phyloP scores from a whole-genome alignment of 805 yeast genomes.

The Candida argentea region DNA sequence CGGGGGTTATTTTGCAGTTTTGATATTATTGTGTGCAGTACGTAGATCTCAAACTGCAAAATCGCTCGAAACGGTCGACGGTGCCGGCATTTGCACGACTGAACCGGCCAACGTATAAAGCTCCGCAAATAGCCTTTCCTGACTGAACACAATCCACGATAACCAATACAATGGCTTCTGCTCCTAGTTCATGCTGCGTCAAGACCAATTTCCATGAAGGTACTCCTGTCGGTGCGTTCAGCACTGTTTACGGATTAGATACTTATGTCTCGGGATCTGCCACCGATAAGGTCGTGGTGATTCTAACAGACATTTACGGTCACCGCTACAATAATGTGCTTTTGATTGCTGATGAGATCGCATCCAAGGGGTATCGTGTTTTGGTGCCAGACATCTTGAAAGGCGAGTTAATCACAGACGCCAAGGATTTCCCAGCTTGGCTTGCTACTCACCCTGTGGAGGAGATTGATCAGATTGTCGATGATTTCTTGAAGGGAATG shows the following conservation, averaged over 20 bases:
- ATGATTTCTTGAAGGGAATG: slow-evolving; percentile 4
- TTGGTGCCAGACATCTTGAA: slow-evolving; percentile 21
- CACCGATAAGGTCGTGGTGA: slow-evolving; percentile 12
- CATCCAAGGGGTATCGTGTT: slow-evolving; percentile 8
- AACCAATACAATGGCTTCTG: slow-evolving; percentile 10
- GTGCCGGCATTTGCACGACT: too few relatives aligned
- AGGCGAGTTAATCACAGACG: slow-evolving; percentile 11
- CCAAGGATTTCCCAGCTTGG: slow-evolving; percentile 2
- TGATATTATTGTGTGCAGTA: too few relatives aligned
- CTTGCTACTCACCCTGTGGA: slow-evolving; percentile 5
- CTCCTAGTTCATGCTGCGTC: slow-evolving; percentile 13
- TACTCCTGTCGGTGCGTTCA: slow-evolving; percentile 12
- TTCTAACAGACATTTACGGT: slow-evolving; percentile 20
- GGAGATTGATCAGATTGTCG: slow-evolving; percentile 6
- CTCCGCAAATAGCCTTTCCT: too few relatives aligned
- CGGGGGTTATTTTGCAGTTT: too few relatives aligned
- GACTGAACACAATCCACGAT: too few relatives aligned
- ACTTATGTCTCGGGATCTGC: slow-evolving; percentile 18
- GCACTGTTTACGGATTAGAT: slow-evolving; percentile 14
- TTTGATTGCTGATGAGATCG: slow-evolving; percentile 19
- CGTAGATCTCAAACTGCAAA: too few relatives aligned
- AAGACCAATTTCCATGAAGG: slow-evolving; percentile 19
- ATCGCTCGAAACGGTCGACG: too few relatives aligned
- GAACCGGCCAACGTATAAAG: too few relatives aligned
- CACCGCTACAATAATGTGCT: slow-evolving; percentile 16